These are phyloP conservation scores for Stellera chamaejasme DNA, from an alignment of 345 rosid species.

Conservation along the genomic window DNA sequence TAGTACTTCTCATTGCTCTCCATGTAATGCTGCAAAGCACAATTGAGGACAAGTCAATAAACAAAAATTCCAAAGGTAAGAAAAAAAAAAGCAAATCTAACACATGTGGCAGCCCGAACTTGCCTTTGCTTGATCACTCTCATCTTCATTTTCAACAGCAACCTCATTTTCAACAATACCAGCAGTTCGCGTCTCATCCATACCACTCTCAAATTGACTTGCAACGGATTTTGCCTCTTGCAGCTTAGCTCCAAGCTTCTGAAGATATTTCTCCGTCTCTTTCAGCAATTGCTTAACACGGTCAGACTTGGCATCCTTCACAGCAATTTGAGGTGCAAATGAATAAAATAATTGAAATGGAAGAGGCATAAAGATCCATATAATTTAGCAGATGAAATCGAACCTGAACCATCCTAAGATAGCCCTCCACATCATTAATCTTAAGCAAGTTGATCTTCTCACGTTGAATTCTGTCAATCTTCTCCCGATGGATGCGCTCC, in stretches of 20 bases:
- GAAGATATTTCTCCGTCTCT: conserved; percentile 92
- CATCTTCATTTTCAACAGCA: conserved; percentile 69
- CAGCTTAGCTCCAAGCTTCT: conserved; percentile 80
- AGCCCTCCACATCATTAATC: conserved; percentile 96
- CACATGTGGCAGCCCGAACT: conserved; percentile 15
- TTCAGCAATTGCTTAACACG: conserved; percentile 82
- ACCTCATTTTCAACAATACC: conserved; percentile 50
- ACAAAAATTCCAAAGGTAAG: conserved; percentile 4
- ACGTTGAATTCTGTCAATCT: conserved; percentile 89
- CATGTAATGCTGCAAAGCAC: conserved; percentile 65
- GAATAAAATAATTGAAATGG: conserved; percentile 11
- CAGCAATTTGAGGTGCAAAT: conserved; percentile 3
- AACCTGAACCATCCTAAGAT: conserved; percentile 95
- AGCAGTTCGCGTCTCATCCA: conserved; percentile 42
- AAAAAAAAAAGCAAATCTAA: conserved; percentile 4
- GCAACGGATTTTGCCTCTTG: conserved; percentile 56
- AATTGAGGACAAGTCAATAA: background rate
- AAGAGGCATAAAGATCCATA: background rate
- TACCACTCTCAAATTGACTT: conserved; percentile 51
- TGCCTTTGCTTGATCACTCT: conserved; percentile 87
- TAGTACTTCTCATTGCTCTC: conserved; percentile 97
- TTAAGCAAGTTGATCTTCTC: conserved; percentile 89
- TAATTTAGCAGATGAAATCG: conserved; percentile 18
- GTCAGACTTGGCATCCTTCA: conserved; percentile 88
- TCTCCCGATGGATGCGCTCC: conserved; percentile 87